Evolutionary conservation across 2,329 filamentous ascomycete genomes (phyloP), one percentile per base, ranked within the genome.

Genomic region (Whalleya microplaca): DNA sequence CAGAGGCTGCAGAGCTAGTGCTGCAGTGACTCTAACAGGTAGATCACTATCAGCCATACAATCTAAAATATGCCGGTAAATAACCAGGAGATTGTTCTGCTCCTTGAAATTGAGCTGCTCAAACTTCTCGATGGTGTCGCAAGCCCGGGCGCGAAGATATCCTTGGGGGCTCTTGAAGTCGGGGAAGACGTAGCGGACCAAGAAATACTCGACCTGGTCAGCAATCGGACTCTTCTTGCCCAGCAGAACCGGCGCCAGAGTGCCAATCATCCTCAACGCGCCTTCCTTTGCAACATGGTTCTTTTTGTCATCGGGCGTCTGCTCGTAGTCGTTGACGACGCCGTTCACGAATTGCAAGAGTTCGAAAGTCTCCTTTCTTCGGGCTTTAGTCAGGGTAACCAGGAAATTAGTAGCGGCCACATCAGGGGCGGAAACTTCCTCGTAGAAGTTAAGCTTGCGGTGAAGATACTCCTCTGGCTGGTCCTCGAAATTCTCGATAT

Each of bases 191-290:
- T 98, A 96, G 69, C 94, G 90, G 51, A 98, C 94, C 65, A 99
- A 90, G 81, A 99, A 99, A 75, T 96, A 97, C 75, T 99, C 95
- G 55, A 98, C 93, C 75, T 98, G 92, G 70, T 96, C 90, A 37
- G 94, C 95, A 64, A 99, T 97, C 1, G 95, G 95, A 70, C 93
- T 97, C 83, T 98, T 98, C 83, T 98, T 99, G 66, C 92, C 92
- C 37, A 99, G 82, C 47, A 99, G 96, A 50, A 99, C 94, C 29
- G 92, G 91, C 0, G 95, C 91, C 45, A 99, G 80, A 0, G 94
- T 97, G 21, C 93, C 95, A 70, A 99, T 98, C 92, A 99, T 98
- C 60, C 95, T 85, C 70, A 99, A 76, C 46, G 95, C 95, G 69
- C 95, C 95, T 75, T 99, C 95, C 80, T 99, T 99, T 72, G 95